Evolutionary conservation across 176 grass and related monocot genomes (phyloP), one percentile per base, ranked within the genome.

Genomic region (Oryza punctata): DNA sequence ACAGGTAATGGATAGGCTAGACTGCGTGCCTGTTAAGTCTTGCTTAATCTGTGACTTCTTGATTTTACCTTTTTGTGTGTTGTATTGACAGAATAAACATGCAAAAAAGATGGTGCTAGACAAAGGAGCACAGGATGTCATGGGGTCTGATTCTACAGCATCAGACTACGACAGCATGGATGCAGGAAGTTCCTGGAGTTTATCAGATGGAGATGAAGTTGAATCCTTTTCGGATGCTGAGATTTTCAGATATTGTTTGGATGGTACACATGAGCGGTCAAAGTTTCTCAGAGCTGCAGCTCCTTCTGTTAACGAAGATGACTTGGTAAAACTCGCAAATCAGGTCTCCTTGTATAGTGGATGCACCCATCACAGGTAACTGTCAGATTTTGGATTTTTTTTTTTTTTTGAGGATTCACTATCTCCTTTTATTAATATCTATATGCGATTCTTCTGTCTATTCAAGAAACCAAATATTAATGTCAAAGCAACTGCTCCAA

Each of bases 221-320:
- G 77, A 84, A 44, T 71, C 81, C 16, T 40, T 96, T 88, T 84
- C 85, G 8, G 96, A 92, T 27, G 82, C 87, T 77, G 35, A 83
- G 76, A 84, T 95, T 72, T 98, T 98, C 86, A 88, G 89, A 85
- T 98, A 98, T 54, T 98, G 96, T 80, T 86, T 98, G 49, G 93
- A 90, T 70, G 78, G 75, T 43, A 94, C 89, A 54, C 78, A 82
- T 47, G 96, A 98, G 61, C 88, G 89, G 21, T 82, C 77, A 24
- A 72, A 79, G n/a, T 86, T 98, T 90, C 89, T 98, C 63, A 96
- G 77, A 85, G 83, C 85, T 46, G 61, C 78, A 64, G 80, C 87
- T 75, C 38, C 83, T 84, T 91, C 72, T 54, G 72, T 83, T 30
- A 90, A 82, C 54, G 75, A 96, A 77, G 91, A 96, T 27, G 87